Conservation (phyloP, 192 early-diverging fungal genomes). For the Umbelopsis sp. region DNA sequence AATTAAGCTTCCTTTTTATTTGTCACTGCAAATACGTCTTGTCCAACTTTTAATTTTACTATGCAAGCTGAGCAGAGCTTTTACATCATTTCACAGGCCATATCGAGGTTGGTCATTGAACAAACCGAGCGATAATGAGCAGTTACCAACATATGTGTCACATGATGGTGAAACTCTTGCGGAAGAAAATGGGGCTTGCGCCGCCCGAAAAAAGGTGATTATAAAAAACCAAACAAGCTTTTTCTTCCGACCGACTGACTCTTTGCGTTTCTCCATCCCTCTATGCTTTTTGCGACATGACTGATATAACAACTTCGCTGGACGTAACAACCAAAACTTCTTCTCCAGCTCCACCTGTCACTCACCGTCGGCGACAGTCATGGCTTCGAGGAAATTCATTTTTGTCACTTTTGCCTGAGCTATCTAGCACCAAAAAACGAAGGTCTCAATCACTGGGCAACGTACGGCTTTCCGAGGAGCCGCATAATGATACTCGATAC, state of each 20-base stretch:
- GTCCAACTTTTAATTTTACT: no score
- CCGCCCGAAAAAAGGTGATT: no score
- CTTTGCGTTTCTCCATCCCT: not conserved
- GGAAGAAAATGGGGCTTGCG: no score
- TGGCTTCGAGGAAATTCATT: slow-evolving; percentile 20
- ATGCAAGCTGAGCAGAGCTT: no score
- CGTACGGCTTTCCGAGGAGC: not conserved
- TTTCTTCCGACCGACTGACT: not conserved
- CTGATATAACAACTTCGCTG: slow-evolving; percentile 10
- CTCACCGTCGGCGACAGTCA: slow-evolving; percentile 13
- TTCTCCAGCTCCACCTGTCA: not conserved
- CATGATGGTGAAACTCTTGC: no score
- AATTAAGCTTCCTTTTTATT: no score
- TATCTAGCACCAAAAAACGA: not conserved
- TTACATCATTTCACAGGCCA: no score
- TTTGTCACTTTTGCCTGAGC: not conserved
- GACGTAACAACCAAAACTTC: not conserved
- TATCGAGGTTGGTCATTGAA: no score
- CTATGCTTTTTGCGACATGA: slow-evolving; percentile 1
- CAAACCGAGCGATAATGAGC: no score
- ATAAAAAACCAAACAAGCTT: slow-evolving; percentile 19
- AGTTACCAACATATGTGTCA: no score
- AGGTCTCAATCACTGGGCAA: slow-evolving; percentile 7
- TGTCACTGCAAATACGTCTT: no score
- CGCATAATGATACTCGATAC: not conserved